phyloP scores from a whole-genome alignment of 2,329 filamentous ascomycete genomes.

The Colletotrichum lentis region DNA sequence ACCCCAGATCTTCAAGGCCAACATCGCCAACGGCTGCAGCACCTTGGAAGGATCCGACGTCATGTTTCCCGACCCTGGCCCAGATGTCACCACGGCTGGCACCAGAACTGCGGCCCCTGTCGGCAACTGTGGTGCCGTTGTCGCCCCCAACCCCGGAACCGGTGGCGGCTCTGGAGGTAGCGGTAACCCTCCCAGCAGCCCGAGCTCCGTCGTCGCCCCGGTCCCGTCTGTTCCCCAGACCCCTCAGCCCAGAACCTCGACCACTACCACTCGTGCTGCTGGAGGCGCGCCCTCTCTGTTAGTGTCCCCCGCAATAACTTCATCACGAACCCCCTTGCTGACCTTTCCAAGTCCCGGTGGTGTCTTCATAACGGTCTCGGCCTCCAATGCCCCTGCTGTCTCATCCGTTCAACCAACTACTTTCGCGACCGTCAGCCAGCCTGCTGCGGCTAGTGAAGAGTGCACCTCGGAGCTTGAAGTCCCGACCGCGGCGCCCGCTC shows the following conservation, averaged over 20 bases:
- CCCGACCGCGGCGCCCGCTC: conserved; percentile 16
- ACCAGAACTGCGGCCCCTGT: conserved; percentile 49
- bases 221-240: conserved; percentile 34
- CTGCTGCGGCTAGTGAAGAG: conserved; percentile 39
- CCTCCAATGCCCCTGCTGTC: conserved; percentile 37
- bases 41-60: conserved; percentile 67
- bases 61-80: conserved; percentile 72
- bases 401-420: conserved; percentile 39
- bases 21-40: conserved; percentile 67
- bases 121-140: conserved; percentile 50
- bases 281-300: conserved; percentile 41
- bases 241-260: conserved; percentile 12
- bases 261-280: conserved; percentile 32
- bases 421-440: conserved; percentile 41
- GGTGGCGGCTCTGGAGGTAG: conserved; percentile 41
- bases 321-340: conserved; percentile 36
- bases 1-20: conserved; percentile 76
- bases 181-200: conserved; percentile 17
- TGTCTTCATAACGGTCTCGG: conserved; percentile 52
- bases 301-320: conserved; percentile 34
- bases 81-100: conserved; percentile 56
- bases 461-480: not conserved
- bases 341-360: conserved; percentile 51
- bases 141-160: conserved; percentile 41
- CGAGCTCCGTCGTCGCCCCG: conserved; percentile 36